Base-by-base conservation (phyloP, 2,329 filamentous ascomycete genomes). In the Pseudogymnoascus sp. region DNA sequence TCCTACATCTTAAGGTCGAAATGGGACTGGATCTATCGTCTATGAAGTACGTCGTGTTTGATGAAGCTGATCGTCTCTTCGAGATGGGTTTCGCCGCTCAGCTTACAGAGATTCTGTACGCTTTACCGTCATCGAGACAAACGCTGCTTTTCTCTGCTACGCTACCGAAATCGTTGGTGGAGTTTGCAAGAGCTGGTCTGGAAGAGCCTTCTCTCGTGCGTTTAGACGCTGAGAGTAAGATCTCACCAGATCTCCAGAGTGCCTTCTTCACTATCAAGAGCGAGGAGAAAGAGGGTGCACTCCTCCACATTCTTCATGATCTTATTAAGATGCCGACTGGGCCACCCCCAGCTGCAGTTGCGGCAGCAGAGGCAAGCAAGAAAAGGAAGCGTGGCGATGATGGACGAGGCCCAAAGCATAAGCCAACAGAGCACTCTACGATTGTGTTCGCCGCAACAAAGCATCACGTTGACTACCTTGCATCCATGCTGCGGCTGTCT, bases 71-170 rank as follows among this genome's bases (percentile, higher is more conserved):
- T 80, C 85, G 94, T 61, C 80, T 99, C 19, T 99, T 99, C 75
- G 94, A 99, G 73, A 97, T 99, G 93, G 95, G 94, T 69, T 99
- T 99, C 73, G 92, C 92, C 4, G 87, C 90, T 3, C 94, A 99
- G 72, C 79, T 99, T 68, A 89, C 90, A 0, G 94, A 99, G 73
- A 97, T 97, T 79, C 78, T 99, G 60, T 87, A 96, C 71, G 90
- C 92, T 0, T 79, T 99, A 14, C 94, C 95, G 0, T 79, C 84
- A 0, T 89, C 87, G 23, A 84, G 95, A 63, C 94, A 99, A 73
- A 99, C 92, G 2, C 78, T 97, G 6, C 81, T 99, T 1, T 99
- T 99, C 75, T 99, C 94, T 35, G 94, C 94, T 0, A 99, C 94
- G 0, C 80, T 99, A 19, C 94, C 94, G 1, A 93, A 93, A 62